Base-by-base conservation (phyloP, 1,284 basidiomycete genomes). In the Sanguinoderma infundibulare region DNA sequence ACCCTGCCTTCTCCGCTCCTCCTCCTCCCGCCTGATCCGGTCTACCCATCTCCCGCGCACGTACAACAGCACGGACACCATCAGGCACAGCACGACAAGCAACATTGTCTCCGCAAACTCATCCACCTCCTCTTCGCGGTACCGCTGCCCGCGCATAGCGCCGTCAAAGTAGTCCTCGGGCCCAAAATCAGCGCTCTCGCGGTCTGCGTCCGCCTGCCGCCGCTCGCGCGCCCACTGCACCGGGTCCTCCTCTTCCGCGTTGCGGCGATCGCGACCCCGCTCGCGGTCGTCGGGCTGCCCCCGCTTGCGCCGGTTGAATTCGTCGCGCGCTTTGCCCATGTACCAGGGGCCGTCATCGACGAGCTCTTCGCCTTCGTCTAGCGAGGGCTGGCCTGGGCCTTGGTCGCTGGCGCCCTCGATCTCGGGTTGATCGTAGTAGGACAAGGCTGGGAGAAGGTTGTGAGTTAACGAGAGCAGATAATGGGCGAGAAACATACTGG, bases 131-230 rank as follows among this genome's bases (percentile, higher is more conserved):
- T 81, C 83, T 22, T 87, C 85, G n/a, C 86, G 80, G 54, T 83
- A 77, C 34, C 82, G 76, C 7, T 79, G 82, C 24, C 85, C 84
- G 42, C 88, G 83, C 59, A 86, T 69, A 8, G 85, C 83, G 2
- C 80, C 89, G 28, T 92, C 90, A 69, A 91, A 89, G 74, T 91
- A 92, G 71, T 94, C 92, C 60, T 93, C 91, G 0, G 90, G 87
- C 7, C 89, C 90, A 66, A 87, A 87, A 61, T 94, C 92, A 51
- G 80, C 78, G 49, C 32, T 14, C 40, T 92, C 89, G 22, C 86
- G 81, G 32, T 91, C 91, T 7, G 82, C 81, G 66, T 92, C 91
- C 6, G 87, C 86, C 54, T 85, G 83, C 64, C 88, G 80, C 51
- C 89, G 83, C 22, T 91, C 86, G 55, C 89, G 80, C 24, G 91